Evolutionary conservation across 495 filamentous ascomycete genomes (phyloP), one percentile per base, ranked within the genome.

Genomic region (Parachaetomium inaequale): DNA sequence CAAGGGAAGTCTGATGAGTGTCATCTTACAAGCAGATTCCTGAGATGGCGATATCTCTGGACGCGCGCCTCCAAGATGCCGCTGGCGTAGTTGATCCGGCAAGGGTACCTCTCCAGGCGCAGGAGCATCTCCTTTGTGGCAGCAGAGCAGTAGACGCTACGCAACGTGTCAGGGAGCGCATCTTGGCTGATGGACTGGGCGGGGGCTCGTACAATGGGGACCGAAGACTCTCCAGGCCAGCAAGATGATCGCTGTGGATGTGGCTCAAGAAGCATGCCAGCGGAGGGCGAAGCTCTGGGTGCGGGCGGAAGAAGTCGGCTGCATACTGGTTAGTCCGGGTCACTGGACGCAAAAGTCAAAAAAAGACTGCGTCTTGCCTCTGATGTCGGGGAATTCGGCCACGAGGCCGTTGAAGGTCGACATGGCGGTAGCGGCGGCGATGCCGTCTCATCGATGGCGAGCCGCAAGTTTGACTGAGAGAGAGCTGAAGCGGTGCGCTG

Each of bases 241-340:
- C 83, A 7, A 96, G 81, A 74, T 98, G 93, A 64, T 97, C 93
- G 59, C 88, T 95, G 71, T 97, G 93, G 12, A 96, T 87, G 82
- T 98, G 93, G 69, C 88, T 93, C 42, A 98, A 80, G 70, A 98
- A 96, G 70, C 89, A 96, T 17, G 90, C 92, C 46, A 95, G 70
- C 2, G 93, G 90, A 31, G 88, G 80, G 29, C 73, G 79, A 19
- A 72, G 74, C 0, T 77, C 80, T 21, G 77, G 79, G 23, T 76
- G 75, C 19, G 76, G 76, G 17, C 92, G 85, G 69, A 96, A 98
- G 75, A 89, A 92, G 72, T 98, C 93, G 60, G 96, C 88, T 88
- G 52, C 3, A 32, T 19, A 8, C 7, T 10, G 19, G 15, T 55
- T 36, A 58, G 42, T 55, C 64, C n/a, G 62, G 57, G 32, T n/a